Conservation (phyloP, 768 basidiomycete genomes). For the Infundibulicybe gibba region DNA sequence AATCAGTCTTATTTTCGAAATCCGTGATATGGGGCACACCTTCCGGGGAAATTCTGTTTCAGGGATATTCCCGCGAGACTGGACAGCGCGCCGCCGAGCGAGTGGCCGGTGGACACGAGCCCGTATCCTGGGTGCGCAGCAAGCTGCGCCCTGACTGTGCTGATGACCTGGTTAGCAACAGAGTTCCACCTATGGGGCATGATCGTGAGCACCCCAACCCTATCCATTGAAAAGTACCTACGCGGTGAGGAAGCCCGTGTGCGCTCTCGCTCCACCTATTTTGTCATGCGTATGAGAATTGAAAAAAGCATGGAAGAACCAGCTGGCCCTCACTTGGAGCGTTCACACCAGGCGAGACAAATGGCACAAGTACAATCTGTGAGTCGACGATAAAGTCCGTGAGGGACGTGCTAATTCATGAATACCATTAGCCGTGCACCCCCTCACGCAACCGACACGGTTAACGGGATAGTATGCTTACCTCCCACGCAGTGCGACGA, state of each 20-base stretch:
- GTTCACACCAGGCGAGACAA: conserved; percentile 18
- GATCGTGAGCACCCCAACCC: not conserved
- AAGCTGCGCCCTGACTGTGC: conserved; percentile 24
- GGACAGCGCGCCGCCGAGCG: conserved; percentile 37
- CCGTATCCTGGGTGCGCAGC: conserved; percentile 25
- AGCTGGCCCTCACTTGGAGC: conserved; percentile 13
- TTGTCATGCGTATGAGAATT: not conserved
- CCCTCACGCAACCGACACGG: too few species aligned
- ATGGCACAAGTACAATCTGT: conserved; percentile 12
- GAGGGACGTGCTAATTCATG: conserved; percentile 9
- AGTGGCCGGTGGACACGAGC: conserved; percentile 34
- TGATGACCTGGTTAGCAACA: conserved; percentile 22
- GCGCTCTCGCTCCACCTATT: conserved; percentile 22
- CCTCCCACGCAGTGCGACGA: conserved; percentile 40
- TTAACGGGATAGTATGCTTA: conserved; percentile 4
- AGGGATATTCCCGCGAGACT: conserved; percentile 32
- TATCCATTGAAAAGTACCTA: conserved; percentile 7
- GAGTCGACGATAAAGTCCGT: conserved; percentile 17
- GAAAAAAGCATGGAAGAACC: not conserved
- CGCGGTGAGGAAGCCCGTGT: conserved; percentile 34
- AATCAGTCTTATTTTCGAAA: not conserved
- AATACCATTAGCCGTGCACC: not conserved
- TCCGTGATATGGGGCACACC: conserved; percentile 4
- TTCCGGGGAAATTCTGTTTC: conserved; percentile 21
- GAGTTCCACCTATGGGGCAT: conserved; percentile 21